Conservation (phyloP, 75 land plant species). For the Isoetes taiwanensis region DNA sequence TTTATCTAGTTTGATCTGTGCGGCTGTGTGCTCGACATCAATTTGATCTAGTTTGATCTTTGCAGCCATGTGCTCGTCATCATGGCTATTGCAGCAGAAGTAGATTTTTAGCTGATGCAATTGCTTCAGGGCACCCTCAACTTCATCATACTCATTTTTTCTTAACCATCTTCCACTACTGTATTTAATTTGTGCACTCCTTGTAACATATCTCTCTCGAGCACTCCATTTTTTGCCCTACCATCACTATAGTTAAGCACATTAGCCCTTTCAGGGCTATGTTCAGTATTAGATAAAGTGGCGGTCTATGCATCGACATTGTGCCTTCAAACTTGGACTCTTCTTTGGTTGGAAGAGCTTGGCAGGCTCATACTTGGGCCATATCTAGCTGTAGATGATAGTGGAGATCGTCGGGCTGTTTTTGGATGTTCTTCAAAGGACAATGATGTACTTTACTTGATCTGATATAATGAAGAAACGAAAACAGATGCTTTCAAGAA, state of each 20-base stretch:
- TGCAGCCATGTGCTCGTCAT: too few relatives aligned
- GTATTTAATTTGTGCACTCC: constrained; percentile 49
- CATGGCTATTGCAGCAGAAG: too few relatives aligned
- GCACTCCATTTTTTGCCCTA: constrained; percentile 49
- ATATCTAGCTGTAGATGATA: neutral
- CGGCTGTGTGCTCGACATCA: too few relatives aligned
- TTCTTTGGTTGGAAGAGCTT: constrained; percentile 39
- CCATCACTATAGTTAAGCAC: constrained; percentile 49
- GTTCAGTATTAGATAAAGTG: constrained; percentile 48
- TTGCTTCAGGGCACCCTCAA: too few relatives aligned
- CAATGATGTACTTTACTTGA: constrained; percentile 38
- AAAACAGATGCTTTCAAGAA: constrained; percentile 35
- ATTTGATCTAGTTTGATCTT: too few relatives aligned
- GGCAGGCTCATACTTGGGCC: constrained; percentile 44
- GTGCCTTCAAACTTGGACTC: constrained; percentile 42
- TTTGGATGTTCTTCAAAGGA: constrained; percentile 43
- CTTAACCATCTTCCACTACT: constrained; percentile 60
- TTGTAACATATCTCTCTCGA: constrained; percentile 63
- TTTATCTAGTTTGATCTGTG: too few relatives aligned
- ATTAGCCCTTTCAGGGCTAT: constrained; percentile 38
- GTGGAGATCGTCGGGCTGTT: constrained; percentile 44
- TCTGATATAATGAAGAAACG: constrained; percentile 51
- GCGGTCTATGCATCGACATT: constrained; percentile 67
- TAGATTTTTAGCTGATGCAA: too few relatives aligned
- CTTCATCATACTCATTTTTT: constrained; percentile 37